A percentile compares a stretch with the other conserved stretches of the same genome.
phyloP scores from a whole-genome alignment of 306 rosid species.

The Cicer yamashitae region DNA sequence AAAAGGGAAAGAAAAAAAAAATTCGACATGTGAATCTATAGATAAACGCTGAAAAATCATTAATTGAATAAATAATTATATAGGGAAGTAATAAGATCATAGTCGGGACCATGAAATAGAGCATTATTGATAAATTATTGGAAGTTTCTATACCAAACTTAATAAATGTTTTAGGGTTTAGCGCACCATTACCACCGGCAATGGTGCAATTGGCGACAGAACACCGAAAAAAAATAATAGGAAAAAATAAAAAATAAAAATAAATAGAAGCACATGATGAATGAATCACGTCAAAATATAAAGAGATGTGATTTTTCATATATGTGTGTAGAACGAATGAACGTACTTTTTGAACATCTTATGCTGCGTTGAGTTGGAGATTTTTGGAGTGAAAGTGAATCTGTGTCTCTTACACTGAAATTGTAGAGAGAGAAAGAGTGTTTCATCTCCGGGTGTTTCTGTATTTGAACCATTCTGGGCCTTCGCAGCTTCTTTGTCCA shows the following conservation, averaged over 20 bases:
- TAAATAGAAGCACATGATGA: neutral
- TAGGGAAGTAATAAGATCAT: constrained; percentile 5
- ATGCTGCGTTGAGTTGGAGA: constrained; percentile 28
- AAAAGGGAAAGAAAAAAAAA: neutral
- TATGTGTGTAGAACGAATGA: neutral
- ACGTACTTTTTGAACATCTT: constrained; percentile 60
- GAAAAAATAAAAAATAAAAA: neutral
- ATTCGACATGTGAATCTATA: constrained; percentile 26
- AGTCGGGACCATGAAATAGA: neutral
- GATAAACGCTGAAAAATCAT: constrained; percentile 18
- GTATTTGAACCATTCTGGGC: constrained; percentile 28
- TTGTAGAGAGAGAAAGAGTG: constrained; percentile 25
- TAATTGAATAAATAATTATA: neutral
- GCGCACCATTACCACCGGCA: neutral
- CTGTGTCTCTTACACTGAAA: constrained; percentile 24
- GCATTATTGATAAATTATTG: neutral
- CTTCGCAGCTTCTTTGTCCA: neutral
- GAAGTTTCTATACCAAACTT: constrained; percentile 1
- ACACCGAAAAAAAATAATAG: neutral
- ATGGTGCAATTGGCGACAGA: constrained; percentile 27
- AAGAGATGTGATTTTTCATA: too few relatives aligned
- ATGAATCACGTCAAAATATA: constrained; percentile 14
- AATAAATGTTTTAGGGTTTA: constrained; percentile 39
- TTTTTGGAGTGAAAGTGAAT: constrained; percentile 40
- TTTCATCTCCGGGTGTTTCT: neutral